Evolutionary conservation across 164 flowering plant species (phyloP), one percentile per base, ranked within the genome.

Genomic region (Dillenia suffruticosa): DNA sequence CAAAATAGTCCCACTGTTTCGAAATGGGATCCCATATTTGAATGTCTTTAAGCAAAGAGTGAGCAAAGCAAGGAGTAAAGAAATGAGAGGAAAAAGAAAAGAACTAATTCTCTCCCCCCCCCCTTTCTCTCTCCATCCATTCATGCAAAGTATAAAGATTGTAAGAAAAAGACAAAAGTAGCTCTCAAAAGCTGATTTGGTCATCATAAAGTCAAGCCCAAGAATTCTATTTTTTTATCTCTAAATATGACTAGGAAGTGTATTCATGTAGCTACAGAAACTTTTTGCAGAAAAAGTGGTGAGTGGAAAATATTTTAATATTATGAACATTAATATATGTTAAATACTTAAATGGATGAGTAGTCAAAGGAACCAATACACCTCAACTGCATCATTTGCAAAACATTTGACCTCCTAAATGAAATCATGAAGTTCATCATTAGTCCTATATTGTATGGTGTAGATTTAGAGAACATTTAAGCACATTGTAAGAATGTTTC

Each of bases 151-250:
- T 62, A 43, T 8, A 52, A 53, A 58, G 57, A 59, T 32, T 32
- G 24, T 48, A 61, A 14, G 56, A 43, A 64, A 70, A 67, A 58
- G 74, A 55, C 63, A 67, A 63, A 55, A 46, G 43, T 64, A 4
- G 40, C 57, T 68, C 76, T 64, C 44, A 64, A 66, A 65, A 59
- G 62, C 51, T 50, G 44, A 15, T 65, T 53, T 44, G 45, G 54
- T 63, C 55, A 57, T 49, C 62, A 46, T 48, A 59, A 52, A 40
- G 40, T 49, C 44, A 57, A 44, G 63, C 68, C 40, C 40, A 64
- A 22, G 40, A 51, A 9, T 50, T 46, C n/a, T 49, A 58, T 61
- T 57, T 48, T 32, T 67, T 55, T 65, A 32, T 46, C 40, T 32
- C 40, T 32, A 6, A 32, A 32, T 32, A 32, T 32, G 6, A 32